phyloP scores from a whole-genome alignment of 1,284 basidiomycete genomes.

The Ganoderma lingzhi region DNA sequence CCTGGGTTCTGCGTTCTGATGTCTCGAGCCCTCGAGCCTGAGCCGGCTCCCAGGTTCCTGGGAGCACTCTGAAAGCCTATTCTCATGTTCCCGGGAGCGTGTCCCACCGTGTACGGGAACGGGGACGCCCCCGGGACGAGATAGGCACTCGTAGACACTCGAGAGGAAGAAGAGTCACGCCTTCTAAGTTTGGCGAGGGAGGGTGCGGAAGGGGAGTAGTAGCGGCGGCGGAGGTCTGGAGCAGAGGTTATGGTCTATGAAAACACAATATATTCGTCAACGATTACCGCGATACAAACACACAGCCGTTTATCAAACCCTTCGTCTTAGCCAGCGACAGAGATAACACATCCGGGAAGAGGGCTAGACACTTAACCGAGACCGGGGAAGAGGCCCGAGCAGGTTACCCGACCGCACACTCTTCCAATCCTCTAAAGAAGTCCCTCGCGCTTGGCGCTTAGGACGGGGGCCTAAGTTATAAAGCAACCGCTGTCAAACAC shows the following conservation, averaged over 20 bases:
- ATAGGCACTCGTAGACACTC: background rate
- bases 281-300: constrained; percentile 1
- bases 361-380: constrained; percentile 1
- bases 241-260: background rate
- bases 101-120: constrained; percentile 3
- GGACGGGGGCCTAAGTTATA: constrained; percentile 10
- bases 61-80: constrained; percentile 16
- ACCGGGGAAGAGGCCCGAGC: background rate
- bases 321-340: background rate
- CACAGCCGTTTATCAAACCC: background rate
- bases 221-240: background rate
- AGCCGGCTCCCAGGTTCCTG: constrained; percentile 11
- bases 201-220: background rate
- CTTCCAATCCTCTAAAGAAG: background rate
- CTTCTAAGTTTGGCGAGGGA: background rate
- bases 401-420: background rate
- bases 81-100: constrained; percentile 15
- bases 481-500: background rate
- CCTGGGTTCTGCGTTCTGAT: background rate
- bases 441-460: background rate
- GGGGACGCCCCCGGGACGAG: background rate
- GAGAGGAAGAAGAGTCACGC: background rate
- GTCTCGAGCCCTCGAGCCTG: constrained; percentile 1
- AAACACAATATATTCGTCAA: constrained; percentile 3
- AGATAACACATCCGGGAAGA: background rate